Evolutionary conservation across 2,329 filamentous ascomycete species (phyloP).

Genomic region (Aureobasidium musti): DNA sequence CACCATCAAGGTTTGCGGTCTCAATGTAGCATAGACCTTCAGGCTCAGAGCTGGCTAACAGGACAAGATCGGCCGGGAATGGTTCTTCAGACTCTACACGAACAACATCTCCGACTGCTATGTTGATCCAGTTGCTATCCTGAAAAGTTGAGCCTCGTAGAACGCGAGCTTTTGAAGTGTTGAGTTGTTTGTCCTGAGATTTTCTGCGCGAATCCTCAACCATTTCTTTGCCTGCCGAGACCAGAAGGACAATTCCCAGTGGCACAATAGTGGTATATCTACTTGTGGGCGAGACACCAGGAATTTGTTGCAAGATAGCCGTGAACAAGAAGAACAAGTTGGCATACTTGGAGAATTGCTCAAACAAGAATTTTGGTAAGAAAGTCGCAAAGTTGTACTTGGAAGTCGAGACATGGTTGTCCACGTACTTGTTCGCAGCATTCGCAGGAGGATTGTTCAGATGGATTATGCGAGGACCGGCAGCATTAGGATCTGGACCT

Average conservation of each 20-base stretch:
- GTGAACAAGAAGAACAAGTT: slow-evolving; percentile 99
- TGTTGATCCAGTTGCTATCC: slow-evolving; percentile 90
- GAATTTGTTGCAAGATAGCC: slow-evolving; percentile 90
- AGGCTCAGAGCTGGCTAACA: slow-evolving; percentile 92
- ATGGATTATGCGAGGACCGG: slow-evolving; percentile 89
- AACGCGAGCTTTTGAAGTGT: slow-evolving; percentile 81
- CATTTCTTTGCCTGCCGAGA: slow-evolving; percentile 94
- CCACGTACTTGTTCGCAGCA: slow-evolving; percentile 81
- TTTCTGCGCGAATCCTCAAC: slow-evolving; percentile 92
- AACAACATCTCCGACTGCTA: slow-evolving; percentile 88
- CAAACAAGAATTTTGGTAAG: slow-evolving; percentile 92
- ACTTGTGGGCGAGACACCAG: slow-evolving; percentile 91
- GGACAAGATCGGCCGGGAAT: slow-evolving; percentile 89
- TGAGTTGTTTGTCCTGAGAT: slow-evolving; percentile 80
- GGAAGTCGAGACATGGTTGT: slow-evolving; percentile 96
- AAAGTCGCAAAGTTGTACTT: slow-evolving; percentile 97
- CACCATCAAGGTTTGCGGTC: slow-evolving; percentile 94
- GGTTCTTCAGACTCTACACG: slow-evolving; percentile 92
- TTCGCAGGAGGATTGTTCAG: slow-evolving; percentile 97
- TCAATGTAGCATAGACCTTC: slow-evolving; percentile 99
- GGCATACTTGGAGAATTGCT: slow-evolving; percentile 99
- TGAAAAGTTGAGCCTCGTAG: slow-evolving; percentile 81
- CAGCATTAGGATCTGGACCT: slow-evolving; percentile 83
- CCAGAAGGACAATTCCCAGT: slow-evolving; percentile 82
- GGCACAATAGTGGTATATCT: slow-evolving; percentile 94